Conservation (phyloP, 805 yeast genomes). For the Candida succiphila region DNA sequence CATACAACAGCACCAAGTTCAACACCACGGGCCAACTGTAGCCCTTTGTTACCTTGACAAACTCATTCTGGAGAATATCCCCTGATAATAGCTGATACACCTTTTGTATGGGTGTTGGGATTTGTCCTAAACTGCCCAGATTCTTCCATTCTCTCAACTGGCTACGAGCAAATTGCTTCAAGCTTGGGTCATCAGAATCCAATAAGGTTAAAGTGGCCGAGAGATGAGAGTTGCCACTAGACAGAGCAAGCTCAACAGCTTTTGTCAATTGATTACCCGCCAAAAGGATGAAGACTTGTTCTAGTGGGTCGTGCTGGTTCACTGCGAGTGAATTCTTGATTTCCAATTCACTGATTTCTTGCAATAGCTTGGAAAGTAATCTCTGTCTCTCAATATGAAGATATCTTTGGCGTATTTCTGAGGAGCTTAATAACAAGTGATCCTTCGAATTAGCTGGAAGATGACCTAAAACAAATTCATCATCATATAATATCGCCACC, state of each 20-base stretch:
- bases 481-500: slow-evolving; percentile 55
- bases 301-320: slow-evolving; percentile 30
- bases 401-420: slow-evolving; percentile 4
- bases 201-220: slow-evolving; percentile 59
- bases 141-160: slow-evolving; percentile 65
- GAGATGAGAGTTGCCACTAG: slow-evolving; percentile 57
- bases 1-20: slow-evolving; percentile 54
- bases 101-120: slow-evolving; percentile 46
- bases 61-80: slow-evolving; percentile 20
- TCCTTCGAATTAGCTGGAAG: slow-evolving; percentile 3
- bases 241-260: slow-evolving; percentile 55
- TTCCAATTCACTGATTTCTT: slow-evolving; percentile 27
- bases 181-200: slow-evolving; percentile 60
- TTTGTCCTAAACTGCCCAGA: slow-evolving; percentile 26
- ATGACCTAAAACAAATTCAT: slow-evolving; percentile 10
- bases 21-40: slow-evolving; percentile 62
- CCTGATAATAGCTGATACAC: slow-evolving; percentile 61
- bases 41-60: slow-evolving; percentile 26
- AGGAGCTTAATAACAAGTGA: too few species aligned
- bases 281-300: slow-evolving; percentile 38
- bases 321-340: slow-evolving; percentile 20
- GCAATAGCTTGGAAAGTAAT: slow-evolving; percentile 49
- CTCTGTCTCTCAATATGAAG: slow-evolving; percentile 28
- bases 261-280: slow-evolving; percentile 45
- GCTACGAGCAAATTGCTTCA: slow-evolving; percentile 40